Conservation (phyloP, 2,329 filamentous ascomycete species). For the Elsinoe fawcettii region DNA sequence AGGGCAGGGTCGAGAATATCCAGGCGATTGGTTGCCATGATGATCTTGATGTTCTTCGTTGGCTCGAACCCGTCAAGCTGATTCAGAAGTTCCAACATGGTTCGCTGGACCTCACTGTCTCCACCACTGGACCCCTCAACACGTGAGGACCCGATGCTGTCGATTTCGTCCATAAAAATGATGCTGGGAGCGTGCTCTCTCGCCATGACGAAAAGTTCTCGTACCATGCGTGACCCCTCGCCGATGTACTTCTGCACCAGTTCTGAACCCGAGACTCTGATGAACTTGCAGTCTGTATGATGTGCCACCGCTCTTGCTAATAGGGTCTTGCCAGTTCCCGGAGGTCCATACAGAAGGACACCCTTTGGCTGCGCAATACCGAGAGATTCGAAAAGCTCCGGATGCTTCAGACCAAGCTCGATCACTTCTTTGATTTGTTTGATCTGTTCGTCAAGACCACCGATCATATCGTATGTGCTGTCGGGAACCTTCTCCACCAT, state of each 20-base stretch:
- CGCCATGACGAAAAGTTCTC: slow-evolving; percentile 98
- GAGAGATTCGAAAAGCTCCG: slow-evolving; percentile 96
- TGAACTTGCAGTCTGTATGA: slow-evolving; percentile 99
- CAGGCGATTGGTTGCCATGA: slow-evolving; percentile 98
- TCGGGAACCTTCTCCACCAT: slow-evolving; percentile 99
- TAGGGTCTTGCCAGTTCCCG: slow-evolving; percentile 93
- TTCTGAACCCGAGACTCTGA: slow-evolving; percentile 90
- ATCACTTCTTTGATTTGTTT: slow-evolving; percentile 99
- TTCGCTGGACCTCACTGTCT: slow-evolving; percentile 96
- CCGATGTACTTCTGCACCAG: slow-evolving; percentile 99
- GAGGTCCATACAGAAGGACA: slow-evolving; percentile 90
- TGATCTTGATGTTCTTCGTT: slow-evolving; percentile 99
- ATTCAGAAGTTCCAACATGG: slow-evolving; percentile 96
- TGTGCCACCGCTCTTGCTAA: slow-evolving; percentile 92
- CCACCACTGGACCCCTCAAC: slow-evolving; percentile 93
- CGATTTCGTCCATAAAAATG: slow-evolving; percentile 99
- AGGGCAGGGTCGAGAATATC: slow-evolving; percentile 94
- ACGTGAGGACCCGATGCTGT: slow-evolving; percentile 94
- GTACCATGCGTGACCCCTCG: slow-evolving; percentile 95
- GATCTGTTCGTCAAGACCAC: slow-evolving; percentile 96
- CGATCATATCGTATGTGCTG: slow-evolving; percentile 99
- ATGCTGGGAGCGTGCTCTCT: slow-evolving; percentile 96
- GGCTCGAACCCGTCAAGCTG: slow-evolving; percentile 98
- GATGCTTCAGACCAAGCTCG: slow-evolving; percentile 95
- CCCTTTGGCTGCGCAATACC: slow-evolving; percentile 98